Percentiles rank a stretch among this genome's conserved stretches.
Evolutionary conservation across 495 filamentous ascomycete genomes (phyloP).

Genomic region (Hyaloscypha variabilis): DNA sequence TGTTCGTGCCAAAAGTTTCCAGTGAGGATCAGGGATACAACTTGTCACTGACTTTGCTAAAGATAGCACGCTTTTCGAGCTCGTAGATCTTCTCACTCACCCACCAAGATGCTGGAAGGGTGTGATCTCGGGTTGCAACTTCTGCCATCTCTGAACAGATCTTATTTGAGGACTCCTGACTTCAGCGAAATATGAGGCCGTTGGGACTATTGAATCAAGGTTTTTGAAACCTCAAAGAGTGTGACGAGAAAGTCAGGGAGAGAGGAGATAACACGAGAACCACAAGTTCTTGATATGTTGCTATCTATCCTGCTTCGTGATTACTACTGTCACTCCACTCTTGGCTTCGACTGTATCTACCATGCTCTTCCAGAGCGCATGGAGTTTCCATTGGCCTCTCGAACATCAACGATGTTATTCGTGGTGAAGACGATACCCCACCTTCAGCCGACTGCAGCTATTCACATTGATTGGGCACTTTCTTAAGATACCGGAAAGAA

Average conservation of each 20-base stretch:
- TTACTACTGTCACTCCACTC: conserved; percentile 1
- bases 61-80: conserved; percentile 56
- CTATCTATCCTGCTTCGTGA: not conserved
- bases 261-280: not conserved
- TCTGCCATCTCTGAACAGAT: not conserved
- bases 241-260: not conserved
- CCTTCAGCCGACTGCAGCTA: not conserved
- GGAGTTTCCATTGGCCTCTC: not conserved
- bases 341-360: not conserved
- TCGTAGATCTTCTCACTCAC: conserved; percentile 51
- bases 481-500: not conserved
- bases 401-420: not conserved
- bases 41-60: conserved; percentile 35
- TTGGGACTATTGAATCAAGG: not conserved
- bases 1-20: too few species aligned
- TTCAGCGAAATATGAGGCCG: not conserved
- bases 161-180: not conserved
- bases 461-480: not conserved
- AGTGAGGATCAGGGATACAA: conserved; percentile 13
- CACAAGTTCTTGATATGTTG: not conserved
- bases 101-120: conserved; percentile 54
- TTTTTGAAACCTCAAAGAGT: not conserved
- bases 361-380: not conserved
- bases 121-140: not conserved
- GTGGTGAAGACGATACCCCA: not conserved